phyloP scores from a whole-genome alignment of 2,329 filamentous ascomycete genomes.

The Fusarium cyanostomum region DNA sequence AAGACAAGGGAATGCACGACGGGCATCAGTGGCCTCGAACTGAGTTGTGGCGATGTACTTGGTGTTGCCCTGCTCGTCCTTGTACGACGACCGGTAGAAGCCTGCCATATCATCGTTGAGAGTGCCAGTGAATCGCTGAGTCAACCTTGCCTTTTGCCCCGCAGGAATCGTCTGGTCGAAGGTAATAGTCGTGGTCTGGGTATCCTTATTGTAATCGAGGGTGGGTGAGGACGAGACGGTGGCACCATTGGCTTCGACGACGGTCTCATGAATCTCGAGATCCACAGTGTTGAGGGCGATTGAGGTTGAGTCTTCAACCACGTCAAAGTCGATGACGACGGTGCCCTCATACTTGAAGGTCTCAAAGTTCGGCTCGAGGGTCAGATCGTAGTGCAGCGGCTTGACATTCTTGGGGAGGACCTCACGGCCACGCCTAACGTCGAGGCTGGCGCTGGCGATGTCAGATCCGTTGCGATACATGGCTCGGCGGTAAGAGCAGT shows the following conservation, averaged over 20 bases:
- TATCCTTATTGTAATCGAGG: conserved; percentile 80
- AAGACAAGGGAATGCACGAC: conserved; percentile 94
- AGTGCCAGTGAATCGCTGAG: conserved; percentile 73
- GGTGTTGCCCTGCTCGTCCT: conserved; percentile 78
- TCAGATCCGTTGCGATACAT: conserved; percentile 44
- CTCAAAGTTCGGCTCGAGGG: conserved; percentile 88
- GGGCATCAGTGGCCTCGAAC: conserved; percentile 95
- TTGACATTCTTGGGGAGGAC: conserved; percentile 92
- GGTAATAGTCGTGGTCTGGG: conserved; percentile 82
- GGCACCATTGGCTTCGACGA: conserved; percentile 56
- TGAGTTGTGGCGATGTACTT: conserved; percentile 90
- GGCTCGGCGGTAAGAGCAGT: conserved; percentile 44
- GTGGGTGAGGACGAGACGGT: conserved; percentile 49
- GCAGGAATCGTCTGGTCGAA: conserved; percentile 78
- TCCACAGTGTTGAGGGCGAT: conserved; percentile 90
- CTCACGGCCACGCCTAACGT: conserved; percentile 65
- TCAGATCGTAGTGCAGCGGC: conserved; percentile 90
- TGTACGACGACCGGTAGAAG: conserved; percentile 96
- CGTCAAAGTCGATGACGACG: conserved; percentile 87
- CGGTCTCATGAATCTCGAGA: conserved; percentile 79
- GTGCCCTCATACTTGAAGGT: conserved; percentile 88
- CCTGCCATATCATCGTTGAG: conserved; percentile 97
- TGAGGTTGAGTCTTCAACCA: conserved; percentile 82
- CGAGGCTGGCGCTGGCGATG: conserved; percentile 36
- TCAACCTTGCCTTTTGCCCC: conserved; percentile 76